Evolutionary conservation across 2,329 filamentous ascomycete species (phyloP).

Genomic region (Macrophomina pseudophaseolina): DNA sequence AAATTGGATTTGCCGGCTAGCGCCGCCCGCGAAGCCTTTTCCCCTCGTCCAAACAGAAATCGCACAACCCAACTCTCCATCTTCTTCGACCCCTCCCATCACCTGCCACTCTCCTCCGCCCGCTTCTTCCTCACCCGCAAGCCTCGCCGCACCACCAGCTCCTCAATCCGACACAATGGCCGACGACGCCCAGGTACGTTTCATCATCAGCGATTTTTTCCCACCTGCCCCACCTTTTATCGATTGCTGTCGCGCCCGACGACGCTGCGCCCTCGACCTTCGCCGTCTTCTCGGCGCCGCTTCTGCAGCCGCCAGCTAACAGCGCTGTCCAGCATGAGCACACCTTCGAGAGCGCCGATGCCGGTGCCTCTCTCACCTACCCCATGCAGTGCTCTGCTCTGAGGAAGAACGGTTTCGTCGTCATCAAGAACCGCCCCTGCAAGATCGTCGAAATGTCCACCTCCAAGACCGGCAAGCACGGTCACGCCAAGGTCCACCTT

Average conservation of each 20-base stretch:
- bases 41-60: slow-evolving; percentile 27
- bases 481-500: slow-evolving; percentile 99
- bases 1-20: slow-evolving; percentile 23
- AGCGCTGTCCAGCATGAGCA: slow-evolving; percentile 57
- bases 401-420: slow-evolving; percentile 98
- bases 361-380: slow-evolving; percentile 91
- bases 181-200: slow-evolving; percentile 69
- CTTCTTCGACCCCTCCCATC: slow-evolving; percentile 27
- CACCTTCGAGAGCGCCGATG: slow-evolving; percentile 92
- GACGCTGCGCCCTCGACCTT: slow-evolving; percentile 36
- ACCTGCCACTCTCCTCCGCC: slow-evolving; percentile 28
- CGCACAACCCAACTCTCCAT: slow-evolving; percentile 27
- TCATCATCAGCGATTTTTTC: slow-evolving; percentile 28
- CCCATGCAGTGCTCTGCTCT: slow-evolving; percentile 99
- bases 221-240: slow-evolving; percentile 45
- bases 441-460: slow-evolving; percentile 99
- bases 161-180: slow-evolving; percentile 63
- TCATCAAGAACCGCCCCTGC: slow-evolving; percentile 98
- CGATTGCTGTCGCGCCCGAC: slow-evolving; percentile 38
- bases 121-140: slow-evolving; percentile 38
- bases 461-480: slow-evolving; percentile 99
- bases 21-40: slow-evolving; percentile 19
- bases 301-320: slow-evolving; percentile 30
- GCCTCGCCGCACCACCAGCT: slow-evolving; percentile 38
- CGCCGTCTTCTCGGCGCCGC: background rate